Evolutionary conservation across 1,284 basidiomycete species (phyloP), one percentile per base, ranked within the genome.

Genomic region (Leccinum subrobustum): DNA sequence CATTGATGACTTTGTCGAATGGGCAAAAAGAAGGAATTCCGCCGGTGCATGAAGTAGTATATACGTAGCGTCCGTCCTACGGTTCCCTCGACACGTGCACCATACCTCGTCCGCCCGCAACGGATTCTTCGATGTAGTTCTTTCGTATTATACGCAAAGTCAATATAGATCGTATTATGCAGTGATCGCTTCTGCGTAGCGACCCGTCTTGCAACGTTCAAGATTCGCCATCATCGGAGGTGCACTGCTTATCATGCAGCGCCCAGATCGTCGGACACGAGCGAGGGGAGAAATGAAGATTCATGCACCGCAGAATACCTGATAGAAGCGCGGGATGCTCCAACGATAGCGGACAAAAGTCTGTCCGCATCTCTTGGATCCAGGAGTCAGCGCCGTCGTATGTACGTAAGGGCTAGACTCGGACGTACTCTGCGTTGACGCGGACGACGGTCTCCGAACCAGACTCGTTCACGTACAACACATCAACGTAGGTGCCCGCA

Each of bases 1-100:
- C 37, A 92, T 95, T 65, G 93, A 95, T 70, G 91, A 93, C 65
- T 95, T 94, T 70, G 92, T 93, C n/a, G 83, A 82, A 56, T 89
- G 82, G 71, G 88, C 85, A 42, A 84, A 79, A 72, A 75, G 76
- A 63, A 57, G 52, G 53, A 47, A 39, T 20, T 7, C 56, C 6
- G 16, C 12, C 42, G 42, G n/a, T 50, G 51, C 44, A 51, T 62
- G 51, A 69, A 35, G 37, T 54, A 51, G n/a, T 55, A 52, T 12
- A 39, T 23, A 42, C n/a, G 42, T 63, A 52, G 35, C 18, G 51
- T 37, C 39, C 42, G 27, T 20, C 42, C 42, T 39, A 44, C 18
- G 18, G 42, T 44, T 44, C 18, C 18, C 42, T 29, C 20, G 44
- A 47, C 37, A 47, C 48, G 16, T 44, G 31, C 50, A 48, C 5